Evolutionary conservation across 2,329 filamentous ascomycete species (phyloP), one percentile per base, ranked within the genome.

Genomic region (Beauveria medogensis): DNA sequence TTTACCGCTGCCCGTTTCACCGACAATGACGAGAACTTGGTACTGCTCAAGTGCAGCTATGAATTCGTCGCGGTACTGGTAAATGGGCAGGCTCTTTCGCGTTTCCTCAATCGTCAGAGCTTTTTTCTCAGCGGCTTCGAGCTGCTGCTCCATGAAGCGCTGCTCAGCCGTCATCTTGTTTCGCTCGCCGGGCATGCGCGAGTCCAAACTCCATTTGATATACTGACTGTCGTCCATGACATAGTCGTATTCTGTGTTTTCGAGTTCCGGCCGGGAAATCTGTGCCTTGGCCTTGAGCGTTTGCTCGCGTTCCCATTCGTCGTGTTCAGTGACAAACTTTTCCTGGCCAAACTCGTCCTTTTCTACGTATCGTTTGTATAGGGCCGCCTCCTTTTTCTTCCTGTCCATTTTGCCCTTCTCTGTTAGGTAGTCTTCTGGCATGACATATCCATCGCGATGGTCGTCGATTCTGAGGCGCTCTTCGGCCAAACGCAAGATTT

Each of bases 241-340:
- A 70, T 92, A 96, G 67, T 94, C 90, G 71, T 97, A 99, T 62
- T 95, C 88, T 14, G 92, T 87, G 57, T 92, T 87, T 16, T 89
- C 85, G 41, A 87, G 82, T 69, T 95, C 91, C 0, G 85, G 77
- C 58, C 86, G 84, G 65, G 85, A 82, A 62, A 96, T 91, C 71
- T 96, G 92, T 1, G 91, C 87, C 71, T 93, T 94, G 6, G 91
- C 92, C 72, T 95, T 95, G 61, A 87, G 82, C 1, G 89, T 83
- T 75, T 97, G 93, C 70, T 97, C 93, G 62, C 85, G 79, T 72
- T 99, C 94, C 93, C 93, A 99, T 69, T 96, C 90, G 64, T 99
- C 92, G 65, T 96, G 90, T 72, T 99, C 94, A 0, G 92, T 96
- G 62, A 96, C 85, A 67, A 91, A 95, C 67, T 88, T 88, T 71